A percentile compares a stretch with the other conserved stretches of the same genome.
Evolutionary conservation across 257 asterid genomes (phyloP).

Genomic region (Petrea volubilis): DNA sequence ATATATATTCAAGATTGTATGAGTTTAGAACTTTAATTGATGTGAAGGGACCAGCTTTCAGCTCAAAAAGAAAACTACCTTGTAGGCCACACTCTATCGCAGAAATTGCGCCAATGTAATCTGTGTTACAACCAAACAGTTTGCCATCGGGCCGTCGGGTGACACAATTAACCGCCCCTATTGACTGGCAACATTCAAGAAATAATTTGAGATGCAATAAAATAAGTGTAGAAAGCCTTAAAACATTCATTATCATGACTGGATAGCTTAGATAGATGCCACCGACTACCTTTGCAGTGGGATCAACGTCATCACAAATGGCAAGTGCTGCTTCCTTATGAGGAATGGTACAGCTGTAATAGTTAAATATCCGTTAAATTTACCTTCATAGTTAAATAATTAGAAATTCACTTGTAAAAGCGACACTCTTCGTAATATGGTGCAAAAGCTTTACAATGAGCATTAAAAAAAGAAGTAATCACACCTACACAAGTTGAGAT

Average conservation of each 20-base stretch:
- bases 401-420: not conserved
- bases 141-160: slow-evolving; percentile 75
- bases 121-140: slow-evolving; percentile 92
- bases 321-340: slow-evolving; percentile 80
- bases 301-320: slow-evolving; percentile 84
- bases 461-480: not conserved
- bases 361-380: slow-evolving; percentile 17
- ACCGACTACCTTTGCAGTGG: slow-evolving; percentile 75
- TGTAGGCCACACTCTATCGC: slow-evolving; percentile 79
- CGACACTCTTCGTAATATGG: not conserved
- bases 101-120: slow-evolving; percentile 90
- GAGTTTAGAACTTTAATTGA: too few relatives aligned
- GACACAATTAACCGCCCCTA: slow-evolving; percentile 90
- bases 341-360: slow-evolving; percentile 90
- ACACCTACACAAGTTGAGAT: too few relatives aligned
- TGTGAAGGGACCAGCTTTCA: not conserved
- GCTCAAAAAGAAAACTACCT: slow-evolving; percentile 50
- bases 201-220: slow-evolving; percentile 22
- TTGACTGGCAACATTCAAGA: slow-evolving; percentile 53
- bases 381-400: not conserved
- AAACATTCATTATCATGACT: not conserved
- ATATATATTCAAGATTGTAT: too few relatives aligned
- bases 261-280: not conserved
- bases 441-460: not conserved
- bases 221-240: slow-evolving; percentile 4